Evolutionary conservation across 208 protist species (phyloP), one percentile per base, ranked within the genome.

Genomic region (Acanthamoeba culbertsoni): DNA sequence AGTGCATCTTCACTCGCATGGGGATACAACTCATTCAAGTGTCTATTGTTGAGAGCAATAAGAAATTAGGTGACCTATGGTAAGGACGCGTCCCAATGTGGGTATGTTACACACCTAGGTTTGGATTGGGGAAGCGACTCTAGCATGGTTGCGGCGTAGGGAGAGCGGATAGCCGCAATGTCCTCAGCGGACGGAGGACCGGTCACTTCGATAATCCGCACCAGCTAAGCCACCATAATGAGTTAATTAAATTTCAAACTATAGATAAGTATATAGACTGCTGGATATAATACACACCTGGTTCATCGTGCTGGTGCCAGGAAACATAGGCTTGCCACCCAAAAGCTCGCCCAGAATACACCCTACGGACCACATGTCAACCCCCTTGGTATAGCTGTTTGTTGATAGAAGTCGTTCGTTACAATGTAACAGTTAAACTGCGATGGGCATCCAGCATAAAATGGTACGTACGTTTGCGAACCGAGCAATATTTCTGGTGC

Each of bases 301-400:
- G 93, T 99, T 99, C 94, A 98, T 98, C 0, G 98, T 99, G 28
- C 97, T 98, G 46, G 96, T 98, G 40, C 96, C 95, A 7, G 96
- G 94, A 75, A 95, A 97, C 91, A 97, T 98, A 33, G 98, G 98
- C 73, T 98, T 98, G 3, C 98, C 98, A 14, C 97, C 93, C 14
- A 99, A 93, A 23, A 99, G 94, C 95, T 99, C 99, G 0, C 98
- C 98, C 5, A 99, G 94, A 88, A 99, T 99, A 96, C 99, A 99
- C 6, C 99, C 99, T 7, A 99, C 97, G 0, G 98, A 98, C 99
- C 99, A 99, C 97, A 99, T 99, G 92, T 99, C 99, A 35, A 99
- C 98, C 45, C 98, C 98, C 77, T 99, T 98, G 14, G 98, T 99
- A 96, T 99, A 99, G 31, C 96, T 96, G 57, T 97, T 84, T 31